Evolutionary conservation across 441 rosid species (phyloP).

Genomic region (Capsella rubella): DNA sequence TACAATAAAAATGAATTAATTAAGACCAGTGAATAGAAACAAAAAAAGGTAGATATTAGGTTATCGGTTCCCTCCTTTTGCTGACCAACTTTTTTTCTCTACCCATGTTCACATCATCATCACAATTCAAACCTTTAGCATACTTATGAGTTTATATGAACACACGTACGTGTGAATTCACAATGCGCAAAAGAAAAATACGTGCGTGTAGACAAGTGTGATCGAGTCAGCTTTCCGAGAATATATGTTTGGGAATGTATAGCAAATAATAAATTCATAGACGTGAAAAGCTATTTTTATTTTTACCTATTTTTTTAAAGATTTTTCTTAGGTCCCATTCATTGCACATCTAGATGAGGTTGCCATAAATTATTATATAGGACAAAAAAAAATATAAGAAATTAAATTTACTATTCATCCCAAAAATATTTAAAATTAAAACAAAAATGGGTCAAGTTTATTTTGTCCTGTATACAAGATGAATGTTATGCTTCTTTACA

Average conservation of each 20-base stretch:
- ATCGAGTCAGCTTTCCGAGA: slow-evolving; percentile 8
- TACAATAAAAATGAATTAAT: neutral
- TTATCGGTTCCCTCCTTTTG: slow-evolving; percentile 36
- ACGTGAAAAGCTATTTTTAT: slow-evolving; percentile 2
- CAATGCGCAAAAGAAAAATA: slow-evolving; percentile 18
- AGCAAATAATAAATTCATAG: slow-evolving; percentile 17
- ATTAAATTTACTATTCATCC: neutral
- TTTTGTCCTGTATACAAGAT: neutral
- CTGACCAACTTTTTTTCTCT: slow-evolving; percentile 42
- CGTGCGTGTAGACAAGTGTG: slow-evolving; percentile 33
- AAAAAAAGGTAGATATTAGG: slow-evolving; percentile 38
- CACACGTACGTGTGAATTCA: slow-evolving; percentile 37
- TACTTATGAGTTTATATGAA: neutral
- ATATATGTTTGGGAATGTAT: slow-evolving; percentile 14
- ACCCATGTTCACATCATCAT: slow-evolving; percentile 40
- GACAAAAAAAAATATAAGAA: neutral
- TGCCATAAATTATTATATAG: neutral
- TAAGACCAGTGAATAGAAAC: slow-evolving; percentile 16
- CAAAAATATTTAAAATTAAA: neutral
- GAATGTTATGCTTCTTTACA: neutral
- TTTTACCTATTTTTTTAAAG: neutral
- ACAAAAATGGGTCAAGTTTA: neutral
- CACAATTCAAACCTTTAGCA: neutral
- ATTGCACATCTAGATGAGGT: neutral
- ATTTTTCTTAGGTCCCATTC: slow-evolving; percentile 27